A percentile compares a stretch with the other conserved stretches of the same genome.
Evolutionary conservation across 805 yeast species (phyloP).

Genomic region (Wickerhamiella sergipiensis): DNA sequence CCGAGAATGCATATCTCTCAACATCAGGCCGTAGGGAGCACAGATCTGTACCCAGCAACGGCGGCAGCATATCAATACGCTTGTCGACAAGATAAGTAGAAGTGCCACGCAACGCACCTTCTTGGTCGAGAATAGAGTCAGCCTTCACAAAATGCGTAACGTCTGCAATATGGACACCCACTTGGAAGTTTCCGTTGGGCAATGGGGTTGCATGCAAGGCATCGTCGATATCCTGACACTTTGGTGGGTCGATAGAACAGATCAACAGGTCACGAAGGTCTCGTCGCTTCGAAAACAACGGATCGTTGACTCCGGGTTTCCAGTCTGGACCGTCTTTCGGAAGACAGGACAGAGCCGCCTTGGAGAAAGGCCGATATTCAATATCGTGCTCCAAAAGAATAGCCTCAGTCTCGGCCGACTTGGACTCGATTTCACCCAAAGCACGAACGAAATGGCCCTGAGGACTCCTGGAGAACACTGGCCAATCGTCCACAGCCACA

Average conservation of each 20-base stretch:
- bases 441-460: conserved; percentile 89
- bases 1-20: conserved; percentile 91
- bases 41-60: conserved; percentile 84
- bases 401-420: conserved; percentile 94
- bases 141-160: conserved; percentile 95
- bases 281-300: conserved; percentile 44
- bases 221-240: conserved; percentile 97
- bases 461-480: conserved; percentile 67
- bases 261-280: conserved; percentile 82
- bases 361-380: conserved; percentile 90
- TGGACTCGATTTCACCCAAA: conserved; percentile 81
- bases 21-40: conserved; percentile 93
- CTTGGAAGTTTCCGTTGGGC: conserved; percentile 90
- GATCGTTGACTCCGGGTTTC: conserved; percentile 57
- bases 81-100: conserved; percentile 94
- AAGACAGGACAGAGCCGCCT: conserved; percentile 78
- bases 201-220: conserved; percentile 78
- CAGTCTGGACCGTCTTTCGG: conserved; percentile 91
- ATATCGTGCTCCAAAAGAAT: conserved; percentile 87
- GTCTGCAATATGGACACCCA: conserved; percentile 98
- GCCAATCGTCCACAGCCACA: conserved; percentile 89
- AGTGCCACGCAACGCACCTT: conserved; percentile 95
- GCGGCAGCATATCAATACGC: conserved; percentile 97
- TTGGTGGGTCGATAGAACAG: conserved; percentile 95
- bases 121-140: conserved; percentile 79